Base-by-base conservation (phyloP, 176 grass and related monocot genomes). In the Musa schizocarpa region DNA sequence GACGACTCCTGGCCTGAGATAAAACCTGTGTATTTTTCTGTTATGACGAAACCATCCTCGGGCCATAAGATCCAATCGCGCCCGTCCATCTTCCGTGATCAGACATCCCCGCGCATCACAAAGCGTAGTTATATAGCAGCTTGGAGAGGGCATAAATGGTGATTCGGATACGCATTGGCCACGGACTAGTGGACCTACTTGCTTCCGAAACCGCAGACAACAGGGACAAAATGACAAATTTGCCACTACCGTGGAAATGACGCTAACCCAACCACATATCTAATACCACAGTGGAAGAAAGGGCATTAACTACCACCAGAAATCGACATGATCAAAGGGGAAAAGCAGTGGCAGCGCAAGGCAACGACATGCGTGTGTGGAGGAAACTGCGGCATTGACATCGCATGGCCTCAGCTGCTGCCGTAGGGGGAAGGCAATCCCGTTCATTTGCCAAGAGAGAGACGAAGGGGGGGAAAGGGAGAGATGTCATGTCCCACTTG, bases 401-500 rank as follows among this genome's bases (percentile, higher is more conserved):
- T 43, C 34, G 17, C 2, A 14, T 3, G 68, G 12, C 17, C 43
- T 1, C 1, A 20, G 50, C 51, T 8, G 68, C 68, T 70, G 68
- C 68, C 68, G 68, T 70, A n/a, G 68, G 68, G 68, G 51, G 68
- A 52, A 70, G 34, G 68, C 68, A 70, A 70, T 11, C 68, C 48
- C 10, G n/a, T 21, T 43, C 9, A 70, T 51, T 70, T 20, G 68
- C 13, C 13, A 14, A 69, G 34, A 14, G 13, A 20, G 48, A 50
- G 68, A 50, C 43, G 13, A 48, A 65, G 23, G 63, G 3, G 22
- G 9, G 11, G 23, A 8, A n/a, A 63, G 17, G 61, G n/a, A 23
- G 61, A 22, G n/a, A 63, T 23, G 27, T 69, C 16, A 49, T 70
- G 43, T n/a, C 68, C 68, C 68, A 70, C 68, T 70, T n/a, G 68